A percentile compares a stretch with the other conserved stretches of the same genome.
phyloP scores from a whole-genome alignment of 345 rosid species.

The Angophora floribunda region DNA sequence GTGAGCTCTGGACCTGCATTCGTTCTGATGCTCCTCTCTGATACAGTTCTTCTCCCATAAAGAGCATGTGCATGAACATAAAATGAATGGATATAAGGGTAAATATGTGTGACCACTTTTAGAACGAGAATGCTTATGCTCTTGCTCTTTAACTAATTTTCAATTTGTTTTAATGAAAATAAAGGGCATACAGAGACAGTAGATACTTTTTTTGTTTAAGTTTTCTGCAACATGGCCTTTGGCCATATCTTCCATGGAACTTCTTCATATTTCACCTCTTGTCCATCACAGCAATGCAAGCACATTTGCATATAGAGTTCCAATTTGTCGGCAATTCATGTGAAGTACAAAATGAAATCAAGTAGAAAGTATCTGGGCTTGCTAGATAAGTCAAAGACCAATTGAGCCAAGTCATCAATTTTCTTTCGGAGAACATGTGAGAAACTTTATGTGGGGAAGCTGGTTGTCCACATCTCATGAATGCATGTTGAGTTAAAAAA shows the following conservation, averaged over 20 bases:
- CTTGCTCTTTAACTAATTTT: neutral
- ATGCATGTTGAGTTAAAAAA: neutral
- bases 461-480: neutral
- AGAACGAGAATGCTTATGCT: neutral
- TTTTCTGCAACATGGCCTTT: too few species aligned
- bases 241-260: neutral
- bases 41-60: neutral
- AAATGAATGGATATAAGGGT: neutral
- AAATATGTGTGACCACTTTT: neutral
- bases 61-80: neutral
- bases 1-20: neutral
- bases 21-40: neutral
- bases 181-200: neutral
- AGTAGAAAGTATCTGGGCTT: neutral
- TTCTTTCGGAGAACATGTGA: neutral
- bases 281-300: neutral
- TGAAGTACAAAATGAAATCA: neutral
- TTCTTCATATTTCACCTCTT: neutral
- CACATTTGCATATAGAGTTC: neutral
- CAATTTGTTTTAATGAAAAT: neutral
- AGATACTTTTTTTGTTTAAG: accelerated
- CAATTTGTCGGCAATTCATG: neutral
- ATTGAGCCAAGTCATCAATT: neutral
- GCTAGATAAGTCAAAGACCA: neutral
- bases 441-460: neutral